phyloP scores from a whole-genome alignment of 176 grass and related monocot genomes.

The Aegilops sharonensis region DNA sequence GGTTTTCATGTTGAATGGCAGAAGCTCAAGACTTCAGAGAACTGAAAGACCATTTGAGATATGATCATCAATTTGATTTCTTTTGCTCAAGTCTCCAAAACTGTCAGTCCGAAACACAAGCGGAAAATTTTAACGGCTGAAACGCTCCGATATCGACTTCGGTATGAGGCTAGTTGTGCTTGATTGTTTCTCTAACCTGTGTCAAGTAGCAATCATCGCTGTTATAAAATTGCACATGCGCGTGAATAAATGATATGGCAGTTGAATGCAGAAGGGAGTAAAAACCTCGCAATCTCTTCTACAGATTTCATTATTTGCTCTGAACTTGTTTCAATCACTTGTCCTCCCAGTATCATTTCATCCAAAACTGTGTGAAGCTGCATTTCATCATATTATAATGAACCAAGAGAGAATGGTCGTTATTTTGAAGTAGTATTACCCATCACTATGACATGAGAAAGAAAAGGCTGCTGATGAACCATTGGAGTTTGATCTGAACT shows the following conservation, averaged over 20 bases:
- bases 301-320: conserved; percentile 71
- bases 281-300: conserved; percentile 71
- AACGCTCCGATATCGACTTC: conserved; percentile 72
- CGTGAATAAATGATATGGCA: background rate
- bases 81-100: conserved; percentile 7
- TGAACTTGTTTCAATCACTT: conserved; percentile 86
- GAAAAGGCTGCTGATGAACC: background rate
- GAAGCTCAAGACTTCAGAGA: conserved; percentile 5
- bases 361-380: conserved; percentile 92
- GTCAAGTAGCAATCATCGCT: background rate
- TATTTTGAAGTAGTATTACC: background rate
- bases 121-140: conserved; percentile 49
- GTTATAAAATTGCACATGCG: conserved; percentile 1
- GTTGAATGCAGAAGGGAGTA: background rate
- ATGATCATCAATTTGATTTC: background rate
- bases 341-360: conserved; percentile 92
- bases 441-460: background rate
- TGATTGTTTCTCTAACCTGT: conserved; percentile 85
- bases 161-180: conserved; percentile 70
- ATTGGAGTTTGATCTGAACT: background rate
- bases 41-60: background rate
- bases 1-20: background rate
- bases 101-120: background rate
- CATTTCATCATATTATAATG: conserved; percentile 28
- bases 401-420: conserved; percentile 5